Evolutionary conservation across 2,329 filamentous ascomycete genomes (phyloP), one percentile per base, ranked within the genome.

Genomic region (Fusarium veterinarium): DNA sequence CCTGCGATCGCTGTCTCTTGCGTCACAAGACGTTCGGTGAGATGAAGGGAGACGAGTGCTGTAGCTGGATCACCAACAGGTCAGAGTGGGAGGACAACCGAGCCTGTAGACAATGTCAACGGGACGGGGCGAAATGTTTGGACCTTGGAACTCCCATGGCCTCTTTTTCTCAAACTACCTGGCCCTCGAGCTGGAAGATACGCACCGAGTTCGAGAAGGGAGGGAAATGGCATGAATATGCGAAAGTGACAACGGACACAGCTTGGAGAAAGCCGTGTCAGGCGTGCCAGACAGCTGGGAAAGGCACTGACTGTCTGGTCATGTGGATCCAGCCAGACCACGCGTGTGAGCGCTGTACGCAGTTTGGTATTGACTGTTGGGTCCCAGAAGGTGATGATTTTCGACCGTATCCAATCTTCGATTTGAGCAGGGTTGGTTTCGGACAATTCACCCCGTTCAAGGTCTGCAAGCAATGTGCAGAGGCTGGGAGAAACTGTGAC

Each of bases 371-470:
- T 46, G 76, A 78, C 56, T 82, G 81, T 41, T 9, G 74, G 7
- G 45, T 38, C 20, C 10, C 23, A 25, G 14, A 5, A 12, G 10
- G 6, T 16, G 19, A 33, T 13, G 8, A 3, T 8, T 12, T 28
- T 33, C 25, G 1, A 25, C 38, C 10, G 19, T 49, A 49, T 44
- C 66, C 77, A n/a, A 61, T 81, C 23, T 75, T 75, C 37, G 74
- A 79, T 61, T 58, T 82, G 53, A 76, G 77, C 64, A 69, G 72
- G 8, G 78, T 82, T 14, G 81, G 81, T 48, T 79, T 81, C 49
- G 80, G 81, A 9, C 64, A 68, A 16, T 82, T 78, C 62, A 42
- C 65, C 16, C 61, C 66, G 1, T 82, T 80, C 62, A 13, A 37
- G 2, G 63, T 63, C 20, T 82, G 81, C 68, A 19, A 55, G 8